Percentiles rank a stretch among this genome's conserved stretches.
Conservation (phyloP, 75 land plant species). For the Selaginella tamariscina region DNA sequence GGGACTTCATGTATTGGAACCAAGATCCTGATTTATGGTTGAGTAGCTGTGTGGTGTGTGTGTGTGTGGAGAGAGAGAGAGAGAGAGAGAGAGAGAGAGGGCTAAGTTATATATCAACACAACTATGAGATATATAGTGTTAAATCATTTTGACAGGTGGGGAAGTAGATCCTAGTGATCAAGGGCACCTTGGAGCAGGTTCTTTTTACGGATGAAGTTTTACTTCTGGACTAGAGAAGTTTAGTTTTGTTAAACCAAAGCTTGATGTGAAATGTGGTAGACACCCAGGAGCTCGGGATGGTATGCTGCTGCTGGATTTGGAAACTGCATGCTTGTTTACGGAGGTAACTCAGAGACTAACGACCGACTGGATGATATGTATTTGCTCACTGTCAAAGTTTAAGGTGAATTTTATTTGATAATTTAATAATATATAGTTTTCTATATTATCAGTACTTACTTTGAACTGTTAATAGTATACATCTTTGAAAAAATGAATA, state of each 20-base stretch:
- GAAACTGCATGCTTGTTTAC: slow-evolving; percentile 62
- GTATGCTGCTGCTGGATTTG: slow-evolving; percentile 57
- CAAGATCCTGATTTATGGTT: slow-evolving; percentile 52
- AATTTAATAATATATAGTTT: too few species aligned
- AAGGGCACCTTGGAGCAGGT: slow-evolving; percentile 86
- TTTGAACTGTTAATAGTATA: too few species aligned
- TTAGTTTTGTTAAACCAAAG: slow-evolving; percentile 36
- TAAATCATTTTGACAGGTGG: too few species aligned
- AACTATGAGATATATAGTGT: too few species aligned
- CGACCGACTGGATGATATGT: slow-evolving; percentile 70
- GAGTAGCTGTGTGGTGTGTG: too few species aligned
- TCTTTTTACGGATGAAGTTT: slow-evolving; percentile 48
- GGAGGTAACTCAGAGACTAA: slow-evolving; percentile 88
- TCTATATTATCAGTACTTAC: too few species aligned
- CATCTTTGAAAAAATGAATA: too few species aligned
- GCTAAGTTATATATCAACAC: too few species aligned
- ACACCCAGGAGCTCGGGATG: slow-evolving; percentile 92
- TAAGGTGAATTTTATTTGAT: too few species aligned
- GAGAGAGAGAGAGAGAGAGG: too few species aligned
- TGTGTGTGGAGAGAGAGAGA: too few species aligned
- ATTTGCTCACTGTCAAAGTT: slow-evolving; percentile 28
- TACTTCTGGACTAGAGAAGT: slow-evolving; percentile 47
- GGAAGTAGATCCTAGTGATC: slow-evolving; percentile 82
- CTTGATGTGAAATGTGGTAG: slow-evolving; percentile 13
- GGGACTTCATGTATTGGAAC: slow-evolving; percentile 41